phyloP scores from a whole-genome alignment of 495 filamentous ascomycete genomes.

The Aspergillus baeticus region DNA sequence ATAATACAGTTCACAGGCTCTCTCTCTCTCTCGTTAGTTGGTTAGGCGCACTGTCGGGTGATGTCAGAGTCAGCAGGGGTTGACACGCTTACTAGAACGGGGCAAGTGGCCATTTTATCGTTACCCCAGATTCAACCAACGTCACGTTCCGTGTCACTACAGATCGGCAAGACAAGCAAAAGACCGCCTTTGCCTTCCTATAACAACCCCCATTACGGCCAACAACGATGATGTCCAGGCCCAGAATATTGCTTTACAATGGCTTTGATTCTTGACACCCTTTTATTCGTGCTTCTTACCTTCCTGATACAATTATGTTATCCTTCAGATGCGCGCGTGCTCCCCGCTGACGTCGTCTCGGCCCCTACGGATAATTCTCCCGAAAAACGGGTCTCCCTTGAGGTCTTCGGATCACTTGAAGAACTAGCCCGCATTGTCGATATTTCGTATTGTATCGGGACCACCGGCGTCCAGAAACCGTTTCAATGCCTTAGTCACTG shows the following conservation, averaged over 20 bases:
- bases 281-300: background rate
- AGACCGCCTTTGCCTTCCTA: background rate
- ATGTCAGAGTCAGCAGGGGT: background rate
- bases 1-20: background rate
- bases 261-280: background rate
- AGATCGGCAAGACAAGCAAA: background rate
- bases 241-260: background rate
- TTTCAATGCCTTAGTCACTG: slow-evolving; percentile 86
- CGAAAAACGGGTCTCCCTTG: slow-evolving; percentile 46
- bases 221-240: background rate
- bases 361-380: slow-evolving; percentile 7
- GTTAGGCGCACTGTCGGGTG: background rate
- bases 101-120: background rate
- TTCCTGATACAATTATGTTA: slow-evolving; percentile 4
- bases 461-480: slow-evolving; percentile 75
- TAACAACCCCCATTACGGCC: background rate
- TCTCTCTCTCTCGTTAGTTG: background rate
- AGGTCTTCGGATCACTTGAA: slow-evolving; percentile 78
- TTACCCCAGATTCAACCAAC: slow-evolving; percentile 17
- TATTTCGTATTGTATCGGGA: slow-evolving; percentile 90
- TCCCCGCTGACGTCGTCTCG: background rate
- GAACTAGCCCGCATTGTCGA: slow-evolving; percentile 87
- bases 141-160: slow-evolving; percentile 4
- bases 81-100: background rate
- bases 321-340: background rate